Evolutionary conservation across 352 stramenopile species (phyloP), one percentile per base, ranked within the genome.

Genomic region (Pythium dissimile): DNA sequence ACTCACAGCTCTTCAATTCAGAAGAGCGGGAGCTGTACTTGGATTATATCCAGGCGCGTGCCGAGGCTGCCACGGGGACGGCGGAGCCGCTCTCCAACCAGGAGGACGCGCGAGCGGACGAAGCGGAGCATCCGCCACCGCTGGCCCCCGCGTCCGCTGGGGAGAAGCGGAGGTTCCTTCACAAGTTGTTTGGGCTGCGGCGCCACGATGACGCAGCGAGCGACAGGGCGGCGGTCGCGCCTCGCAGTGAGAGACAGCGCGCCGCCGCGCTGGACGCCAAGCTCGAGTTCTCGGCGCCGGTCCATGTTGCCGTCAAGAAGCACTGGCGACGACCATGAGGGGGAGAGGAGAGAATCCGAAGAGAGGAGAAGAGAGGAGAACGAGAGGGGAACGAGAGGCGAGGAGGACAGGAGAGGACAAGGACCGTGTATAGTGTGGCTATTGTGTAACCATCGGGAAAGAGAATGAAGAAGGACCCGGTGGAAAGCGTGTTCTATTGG

Each of bases 1-100:
- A 87, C 65, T 71, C 71, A n/a, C 64, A 72, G 53, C 52, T 87
- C 18, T 86, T 89, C 64, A 87, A 84, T 56, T 81, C 74, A 43
- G 71, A 83, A 5, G 76, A 84, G 9, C 60, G 69, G 9, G 76
- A 83, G 45, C 61, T 86, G 54, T 87, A 74, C 37, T 38, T 87
- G 24, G 69, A 83, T 23, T 53, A 86, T 35, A 53, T 89, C 30
- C 62, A 77, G 24, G 50, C 60, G 37, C 65, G 51, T 6, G 69
- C 66, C 15, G 50, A 71, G 37, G 35, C 34, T 5, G 34, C 20
- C 34, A 41, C 34, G 34, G 7, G 20, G 10, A 31, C 8, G 15
- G 7, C 10, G 15, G 4, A 65, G 48, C 12, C 49, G 30, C 28
- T 24, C 32, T 21, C 43, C 52, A 49, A 59, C 44, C 42, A 59